These are phyloP conservation scores for Licmophora abbreviata DNA, from an alignment of 108 stramenopile genomes.

Conservation along the genomic window DNA sequence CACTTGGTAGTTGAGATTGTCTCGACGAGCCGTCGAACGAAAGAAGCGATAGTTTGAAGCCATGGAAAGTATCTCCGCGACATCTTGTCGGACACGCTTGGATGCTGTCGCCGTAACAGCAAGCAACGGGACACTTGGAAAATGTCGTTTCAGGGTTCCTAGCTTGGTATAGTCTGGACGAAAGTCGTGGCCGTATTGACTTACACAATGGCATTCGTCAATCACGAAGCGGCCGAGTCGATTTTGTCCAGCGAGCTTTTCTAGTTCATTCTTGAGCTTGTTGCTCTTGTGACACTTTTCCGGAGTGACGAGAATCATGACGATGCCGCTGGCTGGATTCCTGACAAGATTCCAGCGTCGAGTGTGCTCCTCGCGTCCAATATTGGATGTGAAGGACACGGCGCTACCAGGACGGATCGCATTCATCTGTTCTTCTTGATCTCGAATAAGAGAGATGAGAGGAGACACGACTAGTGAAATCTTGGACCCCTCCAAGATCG, in stretches of 20 bases:
- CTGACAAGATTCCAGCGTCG: constrained; percentile 53
- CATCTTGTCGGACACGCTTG: constrained; percentile 83
- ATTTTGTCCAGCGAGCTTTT: constrained; percentile 38
- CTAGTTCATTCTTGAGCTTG: constrained; percentile 52
- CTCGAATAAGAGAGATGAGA: constrained; percentile 87
- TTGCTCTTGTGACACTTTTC: constrained; percentile 70
- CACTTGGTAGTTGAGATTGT: constrained; percentile 84
- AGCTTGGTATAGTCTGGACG: constrained; percentile 89
- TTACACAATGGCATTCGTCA: constrained; percentile 78
- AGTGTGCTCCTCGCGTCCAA: constrained; percentile 50
- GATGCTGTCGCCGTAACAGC: constrained; percentile 87
- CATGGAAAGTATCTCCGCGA: constrained; percentile 63
- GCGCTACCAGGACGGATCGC: constrained; percentile 34
- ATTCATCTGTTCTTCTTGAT: constrained; percentile 93
- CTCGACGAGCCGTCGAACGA: constrained; percentile 75
- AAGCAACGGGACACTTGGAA: constrained; percentile 60
- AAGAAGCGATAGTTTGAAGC: constrained; percentile 57
- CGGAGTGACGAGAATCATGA: constrained; percentile 92
- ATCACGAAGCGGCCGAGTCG: constrained; percentile 88
- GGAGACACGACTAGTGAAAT: constrained; percentile 83
- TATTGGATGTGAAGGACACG: constrained; percentile 45
- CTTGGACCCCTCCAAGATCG: constrained; percentile 51
- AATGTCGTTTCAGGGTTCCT: constrained; percentile 75
- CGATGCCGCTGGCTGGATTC: constrained; percentile 43
- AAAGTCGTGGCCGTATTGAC: constrained; percentile 89